Base-by-base conservation (phyloP, 768 basidiomycete species). In the Brasilioporus rufonigricans region DNA sequence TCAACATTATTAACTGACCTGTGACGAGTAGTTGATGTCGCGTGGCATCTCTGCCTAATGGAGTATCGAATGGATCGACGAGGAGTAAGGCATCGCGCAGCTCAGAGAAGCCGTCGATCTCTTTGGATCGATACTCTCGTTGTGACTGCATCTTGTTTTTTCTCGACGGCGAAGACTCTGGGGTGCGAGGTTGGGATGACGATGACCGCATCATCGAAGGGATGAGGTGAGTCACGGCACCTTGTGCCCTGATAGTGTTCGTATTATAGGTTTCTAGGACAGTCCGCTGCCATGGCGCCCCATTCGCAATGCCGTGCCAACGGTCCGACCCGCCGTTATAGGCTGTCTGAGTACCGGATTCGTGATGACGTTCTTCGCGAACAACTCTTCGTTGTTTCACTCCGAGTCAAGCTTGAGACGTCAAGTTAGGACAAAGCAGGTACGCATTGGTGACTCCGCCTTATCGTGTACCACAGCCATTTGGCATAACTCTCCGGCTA, bases 61-160 rank as follows among this genome's bases (percentile, higher is more conserved):
- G 65, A 14, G 55, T 47, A 7, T 58, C 66, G 36, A 62, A 58
- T 18, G 66, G 66, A 53, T 65, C 61, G 19, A 69, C 58, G 3
- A 67, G 52, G 41, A 63, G 61, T 8, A 69, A 27, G 16, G 65
- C 60, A 7, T 61, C 53, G 40, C 65, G 65, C 18, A 70, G 64
- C 31, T 71, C 70, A n/a, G 59, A 51, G 59, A 70, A 71, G 24
- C 69, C 65, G 44, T 65, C 65, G 16, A 60, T 61, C 51, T 71
- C 67, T 51, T 69, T 69, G 45, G 59, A 62, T 18, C 68, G 68
- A 29, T 71, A 70, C 26, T 58, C 63, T 50, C 68, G 55, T 23
- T 71, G 68, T 5, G 68, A 68, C 52, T 62, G 65, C 23, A 48
- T 48, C 41, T 67, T 65, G 45, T 55, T 62, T 40, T 65, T 66